A percentile compares a stretch with the other conserved stretches of the same genome.
Evolutionary conservation across 148 eudicot genomes (phyloP).

Genomic region (Limonium bicolor): DNA sequence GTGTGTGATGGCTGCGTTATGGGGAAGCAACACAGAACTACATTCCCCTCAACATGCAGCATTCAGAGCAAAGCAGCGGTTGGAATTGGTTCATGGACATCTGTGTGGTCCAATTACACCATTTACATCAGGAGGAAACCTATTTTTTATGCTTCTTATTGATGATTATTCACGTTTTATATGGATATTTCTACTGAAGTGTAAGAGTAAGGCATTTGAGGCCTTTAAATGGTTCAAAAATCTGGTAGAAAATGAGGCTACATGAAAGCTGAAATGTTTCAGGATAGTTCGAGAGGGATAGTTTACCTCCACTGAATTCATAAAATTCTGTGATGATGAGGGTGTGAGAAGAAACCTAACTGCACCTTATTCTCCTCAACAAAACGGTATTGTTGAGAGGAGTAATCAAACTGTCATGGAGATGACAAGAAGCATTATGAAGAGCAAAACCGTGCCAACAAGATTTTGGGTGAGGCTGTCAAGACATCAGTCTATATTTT

Average conservation of each 20-base stretch:
- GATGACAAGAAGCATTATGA: too few relatives aligned
- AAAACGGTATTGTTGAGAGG: constrained; percentile 6
- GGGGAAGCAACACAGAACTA: too few relatives aligned
- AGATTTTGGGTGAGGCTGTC: too few relatives aligned
- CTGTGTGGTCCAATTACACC: too few relatives aligned
- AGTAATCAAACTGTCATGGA: neutral
- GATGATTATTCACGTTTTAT: neutral
- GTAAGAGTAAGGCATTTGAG: neutral
- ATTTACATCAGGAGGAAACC: neutral
- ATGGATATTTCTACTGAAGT: neutral
- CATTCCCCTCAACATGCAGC: too few relatives aligned
- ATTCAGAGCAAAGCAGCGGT: too few relatives aligned
- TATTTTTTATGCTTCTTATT: neutral
- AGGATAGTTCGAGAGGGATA: neutral
- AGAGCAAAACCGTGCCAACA: too few relatives aligned
- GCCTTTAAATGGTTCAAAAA: neutral
- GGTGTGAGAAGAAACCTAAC: constrained; percentile 1
- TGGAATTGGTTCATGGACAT: too few relatives aligned
- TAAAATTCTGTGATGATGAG: neutral
- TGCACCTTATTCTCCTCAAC: constrained; percentile 6
- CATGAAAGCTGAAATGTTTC: neutral
- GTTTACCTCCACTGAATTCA: neutral
- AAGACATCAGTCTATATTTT: neutral
- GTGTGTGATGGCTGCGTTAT: too few relatives aligned
- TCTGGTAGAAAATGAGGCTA: neutral